Base-by-base conservation (phyloP, 441 rosid genomes). In the Monsonia emarginata region DNA sequence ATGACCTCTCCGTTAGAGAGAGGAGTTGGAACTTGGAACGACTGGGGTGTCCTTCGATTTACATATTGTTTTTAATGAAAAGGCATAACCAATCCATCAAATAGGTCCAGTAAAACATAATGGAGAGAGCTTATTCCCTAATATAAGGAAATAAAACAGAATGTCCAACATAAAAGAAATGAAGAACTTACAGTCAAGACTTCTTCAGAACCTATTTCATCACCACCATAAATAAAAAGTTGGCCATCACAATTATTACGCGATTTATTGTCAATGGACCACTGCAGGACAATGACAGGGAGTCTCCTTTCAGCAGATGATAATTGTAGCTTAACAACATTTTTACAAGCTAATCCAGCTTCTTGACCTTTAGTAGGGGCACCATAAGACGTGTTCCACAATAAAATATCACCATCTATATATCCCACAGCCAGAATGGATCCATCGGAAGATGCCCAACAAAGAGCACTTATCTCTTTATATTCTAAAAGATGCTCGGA, bases 361-460 rank as follows among this genome's bases (percentile, higher is more conserved):
- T 77, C 75, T 50, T 75, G 69, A 67, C 76, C 76, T 72, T 76
- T 79, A 64, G 76, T 58, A 26, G 79, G 52, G 64, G 59, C 68
- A 72, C 70, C 48, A 67, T 60, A 25, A 13, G 67, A 68, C 40
- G 77, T 52, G 72, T 80, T 75, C 91, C 88, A 86, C 68, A 86
- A 73, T 72, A 81, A 52, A 77, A 84, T 78, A 81, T 86, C 88
- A 65, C 91, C 88, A 70, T 84, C 91, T 61, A 82, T 79, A 78
- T 82, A 86, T 69, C 91, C 91, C 64, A 80, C 87, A 60, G 87
- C 87, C 69, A 86, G 87, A 77, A 86, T 68, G 56, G 91, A 84
- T 61, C 91, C 91, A 74, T 84, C 83, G 28, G 78, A 57, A 56
- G 87, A 82, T 69, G 88, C 87, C 91, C 91, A 86, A 78, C 91